Evolutionary conservation across 2,329 filamentous ascomycete genomes (phyloP).

Genomic region (Colletotrichum higginsianum): DNA sequence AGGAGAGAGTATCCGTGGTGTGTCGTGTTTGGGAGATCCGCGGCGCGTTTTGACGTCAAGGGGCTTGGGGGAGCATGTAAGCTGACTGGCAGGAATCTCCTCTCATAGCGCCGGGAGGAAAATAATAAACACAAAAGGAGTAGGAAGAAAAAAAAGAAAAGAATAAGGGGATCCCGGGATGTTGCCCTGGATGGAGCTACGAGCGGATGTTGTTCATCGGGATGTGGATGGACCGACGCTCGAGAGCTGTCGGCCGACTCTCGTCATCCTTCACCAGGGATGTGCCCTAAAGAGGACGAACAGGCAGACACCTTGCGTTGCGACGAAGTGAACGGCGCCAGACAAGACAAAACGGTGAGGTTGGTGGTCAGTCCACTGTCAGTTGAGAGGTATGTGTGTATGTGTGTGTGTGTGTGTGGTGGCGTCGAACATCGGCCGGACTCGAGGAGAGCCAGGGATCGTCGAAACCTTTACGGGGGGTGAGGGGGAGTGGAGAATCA

Average conservation of each 20-base stretch:
- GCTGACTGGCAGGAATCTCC: slow-evolving; percentile 20
- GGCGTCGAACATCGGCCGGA: not conserved
- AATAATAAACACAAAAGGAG: not conserved
- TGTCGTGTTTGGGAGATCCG: slow-evolving; percentile 1
- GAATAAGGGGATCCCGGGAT: not conserved
- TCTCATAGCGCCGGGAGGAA: not conserved
- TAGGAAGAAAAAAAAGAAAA: not conserved
- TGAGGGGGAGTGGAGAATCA: slow-evolving; percentile 20
- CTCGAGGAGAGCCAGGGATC: slow-evolving; percentile 21
- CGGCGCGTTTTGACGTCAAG: slow-evolving; percentile 38
- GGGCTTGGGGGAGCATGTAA: slow-evolving; percentile 31
- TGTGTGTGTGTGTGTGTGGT: too few relatives aligned
- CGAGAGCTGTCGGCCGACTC: slow-evolving; percentile 29
- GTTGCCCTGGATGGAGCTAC: not conserved
- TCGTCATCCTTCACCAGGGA: slow-evolving; percentile 21
- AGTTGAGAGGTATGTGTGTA: too few relatives aligned
- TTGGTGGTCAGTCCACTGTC: not conserved
- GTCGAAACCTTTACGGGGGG: slow-evolving; percentile 15
- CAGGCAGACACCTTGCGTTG: slow-evolving; percentile 2
- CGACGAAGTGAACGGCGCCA: slow-evolving; percentile 13
- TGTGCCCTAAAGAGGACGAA: slow-evolving; percentile 1
- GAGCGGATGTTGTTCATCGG: not conserved
- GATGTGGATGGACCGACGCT: slow-evolving; percentile 23
- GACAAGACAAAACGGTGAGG: slow-evolving; percentile 18
- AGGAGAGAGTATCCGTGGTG: not conserved